phyloP scores from a whole-genome alignment of 768 basidiomycete species.

The Hygrophoropsis aurantiaca region DNA sequence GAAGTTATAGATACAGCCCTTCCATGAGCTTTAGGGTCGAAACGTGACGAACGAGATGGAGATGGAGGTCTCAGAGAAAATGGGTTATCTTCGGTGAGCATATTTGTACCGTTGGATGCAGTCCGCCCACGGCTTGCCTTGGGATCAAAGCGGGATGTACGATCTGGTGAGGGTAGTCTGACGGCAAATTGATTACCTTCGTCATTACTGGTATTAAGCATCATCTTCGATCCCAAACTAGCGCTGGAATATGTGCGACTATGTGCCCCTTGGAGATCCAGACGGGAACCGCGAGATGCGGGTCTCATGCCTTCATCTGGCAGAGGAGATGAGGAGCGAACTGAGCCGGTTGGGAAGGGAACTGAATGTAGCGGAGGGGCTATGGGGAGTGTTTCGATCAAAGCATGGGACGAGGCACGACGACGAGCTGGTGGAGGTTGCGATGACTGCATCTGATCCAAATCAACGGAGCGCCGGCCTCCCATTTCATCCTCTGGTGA shows the following conservation, averaged over 20 bases:
- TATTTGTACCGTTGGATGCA: constrained; percentile 44
- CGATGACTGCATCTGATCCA: constrained; percentile 44
- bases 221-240: constrained; percentile 49
- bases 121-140: constrained; percentile 37
- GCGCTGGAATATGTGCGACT: constrained; percentile 49
- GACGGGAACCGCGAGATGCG: constrained; percentile 31
- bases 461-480: constrained; percentile 61
- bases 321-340: constrained; percentile 49
- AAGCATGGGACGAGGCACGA: constrained; percentile 49
- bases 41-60: constrained; percentile 61
- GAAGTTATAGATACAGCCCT: constrained; percentile 67
- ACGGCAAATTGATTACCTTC: constrained; percentile 35
- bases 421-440: constrained; percentile 45
- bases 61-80: constrained; percentile 69
- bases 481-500: constrained; percentile 37
- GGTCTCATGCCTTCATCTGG: constrained; percentile 39
- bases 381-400: constrained; percentile 42
- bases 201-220: constrained; percentile 40
- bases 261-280: constrained; percentile 33
- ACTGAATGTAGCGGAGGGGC: constrained; percentile 47
- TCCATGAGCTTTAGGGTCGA: constrained; percentile 77
- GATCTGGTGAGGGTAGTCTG: constrained; percentile 36
- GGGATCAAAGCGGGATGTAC: constrained; percentile 45
- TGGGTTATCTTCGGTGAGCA: constrained; percentile 52
- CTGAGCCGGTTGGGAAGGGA: constrained; percentile 63